These are phyloP conservation scores for Aspergillus costaricaensis DNA, from an alignment of 2,329 filamentous ascomycete genomes.

Conservation along the genomic window DNA sequence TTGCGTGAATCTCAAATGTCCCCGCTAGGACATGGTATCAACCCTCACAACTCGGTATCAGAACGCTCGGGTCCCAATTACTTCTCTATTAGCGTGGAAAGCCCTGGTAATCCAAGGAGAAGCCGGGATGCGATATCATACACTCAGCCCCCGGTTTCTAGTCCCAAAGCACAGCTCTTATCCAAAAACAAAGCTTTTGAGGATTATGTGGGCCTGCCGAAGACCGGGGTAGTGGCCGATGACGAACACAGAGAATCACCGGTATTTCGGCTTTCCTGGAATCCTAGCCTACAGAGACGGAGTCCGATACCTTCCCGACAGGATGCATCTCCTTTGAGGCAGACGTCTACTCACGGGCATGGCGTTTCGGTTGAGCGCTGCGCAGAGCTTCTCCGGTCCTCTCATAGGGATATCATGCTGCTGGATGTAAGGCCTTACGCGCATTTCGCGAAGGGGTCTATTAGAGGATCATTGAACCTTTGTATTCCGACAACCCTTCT, in stretches of 20 bases:
- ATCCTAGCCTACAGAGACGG: slow-evolving; percentile 10
- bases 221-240: slow-evolving; percentile 22
- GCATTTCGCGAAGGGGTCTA: slow-evolving; percentile 73
- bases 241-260: slow-evolving; percentile 23
- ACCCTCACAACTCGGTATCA: slow-evolving; percentile 16
- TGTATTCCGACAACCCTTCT: slow-evolving; percentile 94
- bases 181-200: slow-evolving; percentile 76
- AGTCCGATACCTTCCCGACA: background rate
- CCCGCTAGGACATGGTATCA: slow-evolving; percentile 24
- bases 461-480: slow-evolving; percentile 80
- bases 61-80: slow-evolving; percentile 72
- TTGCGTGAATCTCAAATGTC: slow-evolving; percentile 24
- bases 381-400: slow-evolving; percentile 57
- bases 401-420: slow-evolving; percentile 62
- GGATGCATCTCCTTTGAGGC: background rate
- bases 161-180: slow-evolving; percentile 27
- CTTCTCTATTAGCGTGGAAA: slow-evolving; percentile 73
- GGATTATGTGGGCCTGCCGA: slow-evolving; percentile 72
- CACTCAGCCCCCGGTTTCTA: slow-evolving; percentile 67
- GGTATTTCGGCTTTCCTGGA: slow-evolving; percentile 22
- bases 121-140: slow-evolving; percentile 74
- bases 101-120: slow-evolving; percentile 60
- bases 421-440: slow-evolving; percentile 86
- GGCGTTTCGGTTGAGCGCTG: slow-evolving; percentile 58
- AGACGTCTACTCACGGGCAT: slow-evolving; percentile 40